phyloP scores from a whole-genome alignment of 2,329 filamentous ascomycete species.

The Claviceps purpurea region DNA sequence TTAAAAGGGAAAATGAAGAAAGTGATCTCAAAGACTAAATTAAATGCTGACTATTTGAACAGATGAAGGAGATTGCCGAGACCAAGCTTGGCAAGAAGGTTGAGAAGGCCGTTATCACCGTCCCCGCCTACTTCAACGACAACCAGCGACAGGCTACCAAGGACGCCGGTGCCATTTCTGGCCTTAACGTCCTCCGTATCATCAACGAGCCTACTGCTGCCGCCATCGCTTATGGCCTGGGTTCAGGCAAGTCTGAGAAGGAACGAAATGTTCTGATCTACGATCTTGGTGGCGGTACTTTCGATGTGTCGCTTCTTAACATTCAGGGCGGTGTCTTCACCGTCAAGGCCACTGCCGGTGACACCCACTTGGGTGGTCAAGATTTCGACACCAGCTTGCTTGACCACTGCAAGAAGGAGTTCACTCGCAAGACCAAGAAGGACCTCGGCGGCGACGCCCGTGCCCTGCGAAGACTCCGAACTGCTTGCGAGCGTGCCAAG shows the following conservation, averaged over 20 bases:
- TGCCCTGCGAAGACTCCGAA: slow-evolving; percentile 89
- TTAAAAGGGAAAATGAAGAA: not conserved
- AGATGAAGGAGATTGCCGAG: slow-evolving; percentile 99
- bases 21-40: not conserved
- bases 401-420: slow-evolving; percentile 94
- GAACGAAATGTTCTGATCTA: slow-evolving; percentile 99
- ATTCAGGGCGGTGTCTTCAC: slow-evolving; percentile 99
- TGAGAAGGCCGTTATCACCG: slow-evolving; percentile 96
- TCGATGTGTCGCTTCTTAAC: slow-evolving; percentile 98
- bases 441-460: slow-evolving; percentile 72
- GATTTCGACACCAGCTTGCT: slow-evolving; percentile 95
- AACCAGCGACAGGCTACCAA: slow-evolving; percentile 99
- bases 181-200: slow-evolving; percentile 97
- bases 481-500: slow-evolving; percentile 99
- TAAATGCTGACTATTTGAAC: slow-evolving; percentile 11
- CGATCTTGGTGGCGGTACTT: slow-evolving; percentile 99
- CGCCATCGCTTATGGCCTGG: slow-evolving; percentile 95
- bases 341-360: slow-evolving; percentile 95
- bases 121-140: slow-evolving; percentile 99
- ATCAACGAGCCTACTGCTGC: slow-evolving; percentile 99
- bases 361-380: slow-evolving; percentile 89
- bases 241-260: slow-evolving; percentile 87
- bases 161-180: slow-evolving; percentile 94
- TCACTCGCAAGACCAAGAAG: slow-evolving; percentile 62
- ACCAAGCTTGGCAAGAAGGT: slow-evolving; percentile 97